A percentile compares a stretch with the other conserved stretches of the same genome.
phyloP scores from a whole-genome alignment of 176 grass and related monocot genomes.

The Luzula sylvatica region DNA sequence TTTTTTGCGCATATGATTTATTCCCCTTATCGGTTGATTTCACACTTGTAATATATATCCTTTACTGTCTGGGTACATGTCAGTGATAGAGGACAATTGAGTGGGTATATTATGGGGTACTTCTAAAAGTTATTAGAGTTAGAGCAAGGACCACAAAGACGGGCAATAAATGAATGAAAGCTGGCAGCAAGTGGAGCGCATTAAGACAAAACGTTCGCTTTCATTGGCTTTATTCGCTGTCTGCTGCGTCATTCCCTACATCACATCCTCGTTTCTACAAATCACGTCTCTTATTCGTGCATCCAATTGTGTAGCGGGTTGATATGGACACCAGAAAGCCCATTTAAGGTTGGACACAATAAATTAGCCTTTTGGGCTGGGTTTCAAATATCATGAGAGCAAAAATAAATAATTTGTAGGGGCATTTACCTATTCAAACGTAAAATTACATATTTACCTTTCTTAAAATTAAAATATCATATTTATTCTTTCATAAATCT shows the following conservation, averaged over 20 bases:
- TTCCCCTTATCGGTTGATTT: neutral
- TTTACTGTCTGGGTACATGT: neutral
- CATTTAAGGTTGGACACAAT: no score
- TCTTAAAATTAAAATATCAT: no score
- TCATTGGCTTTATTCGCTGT: conserved; percentile 19
- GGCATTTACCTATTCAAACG: no score
- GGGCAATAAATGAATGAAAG: neutral
- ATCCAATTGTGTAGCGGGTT: no score
- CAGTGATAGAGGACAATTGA: neutral
- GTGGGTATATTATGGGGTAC: neutral
- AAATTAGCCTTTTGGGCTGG: no score
- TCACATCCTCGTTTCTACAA: neutral
- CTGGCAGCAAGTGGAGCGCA: neutral
- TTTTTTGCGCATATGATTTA: neutral
- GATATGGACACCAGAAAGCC: no score
- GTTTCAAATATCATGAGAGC: no score
- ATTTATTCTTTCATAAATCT: no score
- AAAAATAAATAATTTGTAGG: no score
- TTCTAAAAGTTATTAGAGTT: neutral
- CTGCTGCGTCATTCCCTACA: neutral
- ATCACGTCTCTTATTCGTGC: no score
- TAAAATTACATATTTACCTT: no score
- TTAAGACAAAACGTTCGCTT: neutral
- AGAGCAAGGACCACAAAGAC: neutral
- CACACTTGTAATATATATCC: neutral